Conservation (phyloP, 192 early-diverging fungal species). For the Backusella tarrabulga region DNA sequence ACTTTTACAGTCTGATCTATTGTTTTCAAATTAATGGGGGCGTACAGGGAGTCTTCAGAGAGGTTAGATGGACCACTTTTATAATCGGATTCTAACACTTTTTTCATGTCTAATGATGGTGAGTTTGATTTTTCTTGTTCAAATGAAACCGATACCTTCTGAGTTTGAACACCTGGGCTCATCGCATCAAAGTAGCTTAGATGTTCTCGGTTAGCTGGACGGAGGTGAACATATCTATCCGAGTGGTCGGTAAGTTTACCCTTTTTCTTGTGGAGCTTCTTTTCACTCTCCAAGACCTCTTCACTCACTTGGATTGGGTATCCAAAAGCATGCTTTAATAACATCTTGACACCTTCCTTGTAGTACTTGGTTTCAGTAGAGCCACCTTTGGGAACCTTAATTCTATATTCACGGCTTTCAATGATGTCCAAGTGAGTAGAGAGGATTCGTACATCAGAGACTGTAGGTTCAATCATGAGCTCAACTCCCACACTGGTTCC, state of each 20-base stretch:
- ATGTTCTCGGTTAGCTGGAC: not conserved
- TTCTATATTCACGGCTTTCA: constrained; percentile 13
- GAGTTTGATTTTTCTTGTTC: not conserved
- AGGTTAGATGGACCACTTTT: not conserved
- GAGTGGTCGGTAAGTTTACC: not conserved
- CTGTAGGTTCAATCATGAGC: constrained; percentile 16
- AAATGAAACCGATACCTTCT: not conserved
- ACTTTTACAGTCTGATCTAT: constrained; percentile 17
- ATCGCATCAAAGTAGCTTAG: not conserved
- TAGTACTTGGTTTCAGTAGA: not conserved
- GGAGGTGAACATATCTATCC: not conserved
- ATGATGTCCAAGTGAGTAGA: not conserved
- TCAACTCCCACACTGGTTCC: constrained; percentile 26
- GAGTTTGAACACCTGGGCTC: not conserved
- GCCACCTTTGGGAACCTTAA: constrained; percentile 2
- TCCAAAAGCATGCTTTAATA: constrained; percentile 24
- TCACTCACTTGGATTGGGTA: constrained; percentile 4
- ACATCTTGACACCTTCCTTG: constrained; percentile 10
- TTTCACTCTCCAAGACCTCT: not conserved
- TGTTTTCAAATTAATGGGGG: constrained; percentile 20
- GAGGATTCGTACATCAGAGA: not conserved
- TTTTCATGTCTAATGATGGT: not conserved
- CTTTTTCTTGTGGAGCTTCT: not conserved
- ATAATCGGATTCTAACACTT: not conserved
- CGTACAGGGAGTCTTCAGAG: not conserved